Base-by-base conservation (phyloP, 306 rosid genomes). In the Quercus glauca region DNA sequence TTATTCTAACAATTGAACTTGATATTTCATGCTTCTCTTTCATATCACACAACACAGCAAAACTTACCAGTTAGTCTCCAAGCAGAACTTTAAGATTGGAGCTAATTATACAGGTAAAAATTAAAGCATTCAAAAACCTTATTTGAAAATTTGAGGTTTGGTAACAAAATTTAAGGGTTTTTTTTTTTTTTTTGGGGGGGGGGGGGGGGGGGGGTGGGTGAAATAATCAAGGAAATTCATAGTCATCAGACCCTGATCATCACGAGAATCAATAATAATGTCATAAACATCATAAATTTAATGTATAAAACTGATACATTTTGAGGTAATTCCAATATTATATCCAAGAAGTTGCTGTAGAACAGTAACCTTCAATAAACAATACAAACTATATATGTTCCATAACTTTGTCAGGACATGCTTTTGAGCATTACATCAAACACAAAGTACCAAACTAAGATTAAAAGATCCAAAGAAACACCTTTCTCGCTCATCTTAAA, bases 381-480 rank as follows among this genome's bases (percentile, higher is more conserved):
- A 82, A 78, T 13, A 75, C 55, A 31, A 4, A 49, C 65, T 35
- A 20, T 61, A 26, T 4, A n/a, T 35, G 74, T 19, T 69, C 72
- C 37, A 72, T 49, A 78, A 73, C 78, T 74, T 20, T 64, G 58
- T 55, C 71, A 78, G 55, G 83, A 80, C 72, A 84, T 35, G 53
- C 33, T 53, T 84, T 71, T 57, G 75, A 21, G 58, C 76, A 65
- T 33, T 79, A 76, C 82, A 82, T 52, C 69, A 67, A 53, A 55
- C 21, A 73, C 59, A 65, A 21, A 15, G 17, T 70, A 59, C 70
- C 76, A 83, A 53, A 79, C 79, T 19, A 80, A 13, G 71, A 77
- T 75, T 67, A 68, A 75, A 78, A 83, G 56, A 73, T 58, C 83
- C 74, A 80, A 60, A 73, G 25, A 49, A 52, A 68, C 78, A 65